These are phyloP conservation scores for Colletotrichum horii DNA, from an alignment of 2,329 filamentous ascomycete genomes.

Conservation along the genomic window DNA sequence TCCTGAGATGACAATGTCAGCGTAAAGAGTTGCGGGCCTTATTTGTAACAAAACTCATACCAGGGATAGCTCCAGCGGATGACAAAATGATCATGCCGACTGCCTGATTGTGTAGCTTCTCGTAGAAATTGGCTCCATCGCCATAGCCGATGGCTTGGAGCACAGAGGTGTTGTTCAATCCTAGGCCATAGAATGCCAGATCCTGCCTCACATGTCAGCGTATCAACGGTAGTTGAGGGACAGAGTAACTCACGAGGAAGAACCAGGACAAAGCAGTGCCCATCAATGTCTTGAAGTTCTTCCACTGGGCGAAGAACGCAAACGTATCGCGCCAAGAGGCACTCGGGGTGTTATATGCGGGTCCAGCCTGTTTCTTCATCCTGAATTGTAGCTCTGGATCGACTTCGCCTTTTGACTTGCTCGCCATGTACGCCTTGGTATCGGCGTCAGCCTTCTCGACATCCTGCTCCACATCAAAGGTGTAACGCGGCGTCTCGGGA, in stretches of 20 bases:
- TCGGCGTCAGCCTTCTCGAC: slow-evolving; percentile 78
- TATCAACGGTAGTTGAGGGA: not conserved
- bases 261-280: slow-evolving; percentile 85
- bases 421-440: slow-evolving; percentile 64
- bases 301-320: slow-evolving; percentile 72
- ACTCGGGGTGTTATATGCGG: slow-evolving; percentile 66
- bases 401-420: slow-evolving; percentile 51
- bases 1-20: slow-evolving; percentile 47
- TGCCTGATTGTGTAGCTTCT: slow-evolving; percentile 73
- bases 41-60: not conserved
- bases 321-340: slow-evolving; percentile 74
- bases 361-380: slow-evolving; percentile 56
- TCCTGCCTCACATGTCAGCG: slow-evolving; percentile 51
- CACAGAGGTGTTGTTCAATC: slow-evolving; percentile 77
- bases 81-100: slow-evolving; percentile 79
- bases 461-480: slow-evolving; percentile 79
- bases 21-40: not conserved
- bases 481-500: slow-evolving; percentile 84
- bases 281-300: slow-evolving; percentile 72
- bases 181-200: slow-evolving; percentile 71
- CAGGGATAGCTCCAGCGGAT: slow-evolving; percentile 73
- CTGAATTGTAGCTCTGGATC: slow-evolving; percentile 55
- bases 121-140: slow-evolving; percentile 66
- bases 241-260: slow-evolving; percentile 58
- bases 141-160: slow-evolving; percentile 76